Percentiles rank a stretch among this genome's conserved stretches.
These are phyloP conservation scores for Cutaneotrichosporon cutaneum DNA, from an alignment of 1,284 basidiomycete species.

Conservation along the genomic window DNA sequence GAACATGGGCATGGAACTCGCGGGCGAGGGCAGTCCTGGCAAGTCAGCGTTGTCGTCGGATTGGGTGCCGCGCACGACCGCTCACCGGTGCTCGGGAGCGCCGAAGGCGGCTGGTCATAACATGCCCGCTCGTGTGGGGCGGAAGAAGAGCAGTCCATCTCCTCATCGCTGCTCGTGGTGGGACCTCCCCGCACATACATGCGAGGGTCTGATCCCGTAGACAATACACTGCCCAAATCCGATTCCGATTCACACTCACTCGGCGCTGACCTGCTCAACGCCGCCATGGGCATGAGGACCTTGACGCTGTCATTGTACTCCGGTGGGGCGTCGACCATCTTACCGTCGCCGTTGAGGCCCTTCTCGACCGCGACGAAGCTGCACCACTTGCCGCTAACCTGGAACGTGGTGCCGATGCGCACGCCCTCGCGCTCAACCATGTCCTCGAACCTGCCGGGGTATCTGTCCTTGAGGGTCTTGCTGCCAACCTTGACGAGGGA, in stretches of 20 bases:
- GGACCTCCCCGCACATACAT: too few relatives aligned
- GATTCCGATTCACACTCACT: too few relatives aligned
- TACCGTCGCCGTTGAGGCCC: background rate
- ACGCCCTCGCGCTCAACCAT: constrained; percentile 42
- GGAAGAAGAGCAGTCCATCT: too few relatives aligned
- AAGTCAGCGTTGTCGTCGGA: too few relatives aligned
- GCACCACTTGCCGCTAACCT: constrained; percentile 59
- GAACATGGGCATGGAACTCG: too few relatives aligned
- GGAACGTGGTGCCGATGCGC: constrained; percentile 57
- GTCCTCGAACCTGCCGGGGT: constrained; percentile 9
- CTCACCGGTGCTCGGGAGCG: too few relatives aligned
- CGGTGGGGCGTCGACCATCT: background rate
- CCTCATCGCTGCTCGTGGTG: too few relatives aligned
- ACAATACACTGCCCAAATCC: too few relatives aligned
- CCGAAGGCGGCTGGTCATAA: too few relatives aligned
- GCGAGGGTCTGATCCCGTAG: too few relatives aligned
- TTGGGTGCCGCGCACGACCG: too few relatives aligned
- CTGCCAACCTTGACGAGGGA: background rate
- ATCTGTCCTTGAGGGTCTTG: constrained; percentile 8
- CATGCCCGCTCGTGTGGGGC: too few relatives aligned
- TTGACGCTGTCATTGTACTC: background rate
- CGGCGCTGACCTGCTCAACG: background rate
- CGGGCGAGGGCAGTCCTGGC: background rate
- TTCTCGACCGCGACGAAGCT: constrained; percentile 61
- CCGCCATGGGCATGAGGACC: background rate